Evolutionary conservation across 306 rosid genomes (phyloP), one percentile per base, ranked within the genome.

Genomic region (Pterocarpus santalinus): DNA sequence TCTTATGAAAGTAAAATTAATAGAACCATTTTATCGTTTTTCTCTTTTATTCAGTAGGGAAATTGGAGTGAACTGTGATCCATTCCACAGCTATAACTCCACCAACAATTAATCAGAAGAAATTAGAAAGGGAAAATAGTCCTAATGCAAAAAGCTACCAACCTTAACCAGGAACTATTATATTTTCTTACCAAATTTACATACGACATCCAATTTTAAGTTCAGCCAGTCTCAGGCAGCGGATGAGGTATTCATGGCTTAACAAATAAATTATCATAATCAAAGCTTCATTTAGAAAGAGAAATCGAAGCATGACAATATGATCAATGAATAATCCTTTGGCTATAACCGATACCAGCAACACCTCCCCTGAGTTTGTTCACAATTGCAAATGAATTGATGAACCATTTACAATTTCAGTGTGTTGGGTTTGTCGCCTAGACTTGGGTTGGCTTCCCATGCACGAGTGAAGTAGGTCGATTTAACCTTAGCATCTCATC

Each of bases 131-230:
- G 1, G 35, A 12, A 17, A 43, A 41, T 9, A 8, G 72, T 66
- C 11, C n/a, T 44, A 66, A 16, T 66, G 14, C 72, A 17, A 39
- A 66, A 66, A 41, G 6, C 22, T 16, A 66, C 4, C 34, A 16
- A 41, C 1, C 72, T 66, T 65, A 36, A 36, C 47, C 12, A 38
- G 4, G 8, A 16, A 41, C 51, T 36, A 38, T 22, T 16, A 66
- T 66, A 66, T 39, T 66, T 66, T 10, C 34, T 66, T 8, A 9
- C n/a, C 15, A 39, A 38, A 66, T 66, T 66, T 41, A 66, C 72
- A 43, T 66, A 3, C 15, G 51, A 38, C 51, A 36, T 65, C 14
- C 51, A 65, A 65, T 65, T 65, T 16, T 16, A 66, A 8, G 51
- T 33, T 17, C 38, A 68, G 9, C 0, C 8, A 17, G 17, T 44